Conservation (phyloP, 305 asterid species). For the Euphrasia arctica region DNA sequence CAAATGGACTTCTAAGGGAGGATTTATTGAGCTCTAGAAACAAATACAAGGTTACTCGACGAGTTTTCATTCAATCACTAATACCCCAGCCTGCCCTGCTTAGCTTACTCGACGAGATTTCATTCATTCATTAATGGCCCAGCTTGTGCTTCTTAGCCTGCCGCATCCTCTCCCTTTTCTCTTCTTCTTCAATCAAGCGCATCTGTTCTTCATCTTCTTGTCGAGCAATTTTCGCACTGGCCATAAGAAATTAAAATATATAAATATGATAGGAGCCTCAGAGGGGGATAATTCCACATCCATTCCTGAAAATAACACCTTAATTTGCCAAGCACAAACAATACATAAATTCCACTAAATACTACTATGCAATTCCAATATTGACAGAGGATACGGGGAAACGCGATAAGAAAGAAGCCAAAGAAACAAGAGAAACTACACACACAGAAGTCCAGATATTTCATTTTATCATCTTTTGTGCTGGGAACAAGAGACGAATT, state of each 20-base stretch:
- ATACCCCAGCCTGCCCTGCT: slow-evolving; percentile 51
- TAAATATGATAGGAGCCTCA: not conserved
- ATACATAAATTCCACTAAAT: too few species aligned
- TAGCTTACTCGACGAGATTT: slow-evolving; percentile 4
- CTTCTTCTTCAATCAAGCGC: slow-evolving; percentile 73
- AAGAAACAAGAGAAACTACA: too few species aligned
- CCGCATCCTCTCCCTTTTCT: slow-evolving; percentile 52
- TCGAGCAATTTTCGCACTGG: slow-evolving; percentile 60
- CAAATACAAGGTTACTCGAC: too few species aligned
- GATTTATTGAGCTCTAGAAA: not conserved
- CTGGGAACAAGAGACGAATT: not conserved
- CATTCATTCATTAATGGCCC: slow-evolving; percentile 13
- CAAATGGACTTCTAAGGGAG: not conserved
- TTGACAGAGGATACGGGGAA: too few species aligned
- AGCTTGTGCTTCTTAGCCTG: slow-evolving; percentile 66
- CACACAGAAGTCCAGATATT: too few species aligned
- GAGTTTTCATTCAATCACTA: slow-evolving; percentile 2
- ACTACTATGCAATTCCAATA: too few species aligned
- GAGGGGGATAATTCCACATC: not conserved
- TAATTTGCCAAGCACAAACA: too few species aligned
- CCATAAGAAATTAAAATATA: slow-evolving; percentile 12
- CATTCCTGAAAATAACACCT: too few species aligned
- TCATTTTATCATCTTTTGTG: not conserved
- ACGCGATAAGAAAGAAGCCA: too few species aligned
- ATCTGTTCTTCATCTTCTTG: slow-evolving; percentile 79